Evolutionary conservation across 2,329 filamentous ascomycete genomes (phyloP).

Genomic region (Clonostachys rhizophaga): DNA sequence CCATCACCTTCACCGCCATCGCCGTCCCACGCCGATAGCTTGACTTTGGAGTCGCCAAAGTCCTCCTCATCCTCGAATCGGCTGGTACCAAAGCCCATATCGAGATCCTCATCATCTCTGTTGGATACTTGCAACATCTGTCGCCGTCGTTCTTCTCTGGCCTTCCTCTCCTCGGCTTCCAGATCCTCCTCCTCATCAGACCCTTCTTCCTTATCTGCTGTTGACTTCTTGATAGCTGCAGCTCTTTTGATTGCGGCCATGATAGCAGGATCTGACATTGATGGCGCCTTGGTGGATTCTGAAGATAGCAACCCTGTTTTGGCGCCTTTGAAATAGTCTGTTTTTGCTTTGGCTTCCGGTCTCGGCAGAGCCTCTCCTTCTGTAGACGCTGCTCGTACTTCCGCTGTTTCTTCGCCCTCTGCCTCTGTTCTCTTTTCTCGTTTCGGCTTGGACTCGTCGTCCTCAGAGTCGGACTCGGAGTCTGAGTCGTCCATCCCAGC

Average conservation of each 20-base stretch:
- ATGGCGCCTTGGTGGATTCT: conserved; percentile 43
- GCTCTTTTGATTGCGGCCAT: conserved; percentile 84
- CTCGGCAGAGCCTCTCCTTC: conserved; percentile 29
- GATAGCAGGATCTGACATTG: conserved; percentile 70
- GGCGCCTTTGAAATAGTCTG: conserved; percentile 60
- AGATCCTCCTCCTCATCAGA: conserved; percentile 29
- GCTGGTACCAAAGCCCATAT: conserved; percentile 89
- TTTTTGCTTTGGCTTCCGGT: conserved; percentile 29
- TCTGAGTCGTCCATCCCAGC: conserved; percentile 47
- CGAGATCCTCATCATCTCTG: conserved; percentile 84
- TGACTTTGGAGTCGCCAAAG: conserved; percentile 62
- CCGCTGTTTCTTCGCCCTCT: conserved; percentile 8
- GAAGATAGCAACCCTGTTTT: conserved; percentile 50
- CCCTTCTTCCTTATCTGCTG: conserved; percentile 16
- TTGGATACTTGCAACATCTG: conserved; percentile 70
- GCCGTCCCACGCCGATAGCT: conserved; percentile 62
- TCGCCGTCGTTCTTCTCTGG: conserved; percentile 64
- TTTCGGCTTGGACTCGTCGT: conserved; percentile 30
- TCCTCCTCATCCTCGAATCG: conserved; percentile 87
- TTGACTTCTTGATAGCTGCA: conserved; percentile 48
- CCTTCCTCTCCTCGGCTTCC: conserved; percentile 38
- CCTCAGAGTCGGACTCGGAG: conserved; percentile 38
- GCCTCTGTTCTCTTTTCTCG: conserved; percentile 8
- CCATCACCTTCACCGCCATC: conserved; percentile 44
- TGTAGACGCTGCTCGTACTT: not conserved